Base-by-base conservation (phyloP, 352 stramenopile genomes). In the Stramenopiles sp. region DNA sequence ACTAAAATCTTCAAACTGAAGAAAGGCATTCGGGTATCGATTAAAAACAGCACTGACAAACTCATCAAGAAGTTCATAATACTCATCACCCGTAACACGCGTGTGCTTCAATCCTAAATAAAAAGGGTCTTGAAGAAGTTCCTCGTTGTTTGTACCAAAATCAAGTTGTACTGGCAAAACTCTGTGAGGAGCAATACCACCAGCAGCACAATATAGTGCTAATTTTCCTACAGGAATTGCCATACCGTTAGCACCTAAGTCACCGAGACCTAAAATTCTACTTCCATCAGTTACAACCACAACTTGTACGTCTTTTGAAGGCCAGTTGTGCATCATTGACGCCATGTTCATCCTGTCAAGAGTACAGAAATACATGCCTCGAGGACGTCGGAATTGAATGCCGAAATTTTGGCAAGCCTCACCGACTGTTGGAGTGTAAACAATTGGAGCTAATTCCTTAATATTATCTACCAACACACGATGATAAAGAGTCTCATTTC, bases 341-440 rank as follows among this genome's bases (percentile, higher is more conserved):
- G 59, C 58, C 35, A 86, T 64, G 37, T 57, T 51, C 5, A 68
- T 70, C 17, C 64, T 56, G 51, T 92, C 74, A 23, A 78, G 59
- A 22, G 66, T 62, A 42, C 65, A 75, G 48, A 92, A 90, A 52
- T 85, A 92, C 74, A 92, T 91, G 12, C 62, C 62, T 24, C 38
- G 38, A 4, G 19, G 20, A 5, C 28, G 23, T 17, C 3, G 32
- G 19, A 44, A 44, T 34, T 34, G 22, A 29, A 22, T 7, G 23
- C 41, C 70, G 51, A 91, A 90, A 52, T 79, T 72, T 40, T 68
- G 41, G 44, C 64, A 77, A 18, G 62, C 64, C 45, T 87, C 59
- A 7, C 78, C 80, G 5, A 95, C 80, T 1, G 77, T 93, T 23
- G 80, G 80, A 3, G 80, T 95, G 58, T 95, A 95, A 48, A 93